Base-by-base conservation (phyloP, 1,139 yeast species). In the Wickerhamiella infanticola region DNA sequence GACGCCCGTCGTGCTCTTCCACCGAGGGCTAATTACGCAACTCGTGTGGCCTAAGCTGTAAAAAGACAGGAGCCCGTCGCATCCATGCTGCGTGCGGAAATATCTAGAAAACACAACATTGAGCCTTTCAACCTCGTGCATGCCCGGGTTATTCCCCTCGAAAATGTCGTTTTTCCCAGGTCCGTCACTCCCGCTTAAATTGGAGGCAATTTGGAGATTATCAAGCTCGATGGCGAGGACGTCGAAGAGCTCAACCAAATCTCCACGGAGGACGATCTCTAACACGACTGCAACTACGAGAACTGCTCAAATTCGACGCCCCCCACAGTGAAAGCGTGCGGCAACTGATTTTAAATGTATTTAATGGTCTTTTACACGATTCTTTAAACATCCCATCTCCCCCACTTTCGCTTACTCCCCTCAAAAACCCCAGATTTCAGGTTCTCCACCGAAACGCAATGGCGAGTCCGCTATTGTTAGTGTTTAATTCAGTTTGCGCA, bases 1-100 rank as follows among this genome's bases (percentile, higher is more conserved):
- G 98, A 97, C 75, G 98, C 60, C 98, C 98, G 2, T 81, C 94
- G 5, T 90, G 98, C 97, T 79, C 93, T 3, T 63, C 71, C 24
- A 73, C 78, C 56, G 85, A 81, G 50, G 97, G 96, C 13, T 97
- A 88, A 65, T 72, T 90, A 56, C 90, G 98, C 68, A 90, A 90
- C 62, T 84, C 95, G 1, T 90, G 98, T 66, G 98, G 98, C 1
- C 70, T 90, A 55, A 72, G 98, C 53, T 90, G 81, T n/a, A 79
- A 78, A 55, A 72, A 69, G 4, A 88, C 80, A 55, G 67, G 79
- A 11, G 77, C 75, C 7, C 69, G 62, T 41, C 85, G 82, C 1
- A 58, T 79, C 44, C 55, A 59, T 35, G 62, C 65, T 44, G 57
- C 73, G 83, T 35, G 55, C 57, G 24, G 61, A 68, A 41, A 59